Evolutionary conservation across 2,329 filamentous ascomycete species (phyloP).

Genomic region (Chaetothyriales sp.): DNA sequence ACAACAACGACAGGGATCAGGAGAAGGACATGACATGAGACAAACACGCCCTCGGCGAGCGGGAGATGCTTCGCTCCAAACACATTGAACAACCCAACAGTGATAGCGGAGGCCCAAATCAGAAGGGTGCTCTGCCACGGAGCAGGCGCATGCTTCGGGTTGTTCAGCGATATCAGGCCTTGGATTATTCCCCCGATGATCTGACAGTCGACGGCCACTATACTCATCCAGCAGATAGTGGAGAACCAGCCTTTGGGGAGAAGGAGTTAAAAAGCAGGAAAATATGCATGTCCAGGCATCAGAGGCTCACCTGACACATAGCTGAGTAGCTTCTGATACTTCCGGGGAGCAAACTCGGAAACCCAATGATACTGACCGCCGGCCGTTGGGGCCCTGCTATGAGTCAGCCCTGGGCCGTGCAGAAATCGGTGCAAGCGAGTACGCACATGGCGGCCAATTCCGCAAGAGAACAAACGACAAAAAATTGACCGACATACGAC

Average conservation of each 20-base stretch:
- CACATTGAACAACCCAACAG: constrained; percentile 30
- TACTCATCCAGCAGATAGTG: constrained; percentile 17
- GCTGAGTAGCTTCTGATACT: constrained; percentile 38
- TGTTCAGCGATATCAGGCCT: constrained; percentile 27
- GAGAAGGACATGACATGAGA: constrained; percentile 24
- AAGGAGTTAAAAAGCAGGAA: not conserved
- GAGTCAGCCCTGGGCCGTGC: not conserved
- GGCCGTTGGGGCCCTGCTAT: constrained; percentile 1
- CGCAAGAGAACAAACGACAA: constrained; percentile 2
- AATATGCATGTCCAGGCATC: constrained; percentile 1
- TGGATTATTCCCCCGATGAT: constrained; percentile 33
- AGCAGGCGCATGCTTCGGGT: constrained; percentile 26
- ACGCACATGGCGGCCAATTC: constrained; percentile 1
- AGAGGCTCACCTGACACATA: constrained; percentile 31
- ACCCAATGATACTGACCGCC: constrained; percentile 33
- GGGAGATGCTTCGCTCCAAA: constrained; percentile 16
- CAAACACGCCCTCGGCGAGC: constrained; percentile 10
- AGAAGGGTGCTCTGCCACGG: constrained; percentile 37
- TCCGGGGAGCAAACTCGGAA: constrained; percentile 36
- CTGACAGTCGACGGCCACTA: constrained; percentile 23
- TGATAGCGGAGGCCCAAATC: constrained; percentile 30
- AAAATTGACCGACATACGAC: constrained; percentile 1
- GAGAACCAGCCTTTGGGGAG: constrained; percentile 18
- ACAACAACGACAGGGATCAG: constrained; percentile 22
- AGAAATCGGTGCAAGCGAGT: not conserved